These are phyloP conservation scores for Phytophthora palmivora DNA, from an alignment of 352 stramenopile species.

Conservation along the genomic window DNA sequence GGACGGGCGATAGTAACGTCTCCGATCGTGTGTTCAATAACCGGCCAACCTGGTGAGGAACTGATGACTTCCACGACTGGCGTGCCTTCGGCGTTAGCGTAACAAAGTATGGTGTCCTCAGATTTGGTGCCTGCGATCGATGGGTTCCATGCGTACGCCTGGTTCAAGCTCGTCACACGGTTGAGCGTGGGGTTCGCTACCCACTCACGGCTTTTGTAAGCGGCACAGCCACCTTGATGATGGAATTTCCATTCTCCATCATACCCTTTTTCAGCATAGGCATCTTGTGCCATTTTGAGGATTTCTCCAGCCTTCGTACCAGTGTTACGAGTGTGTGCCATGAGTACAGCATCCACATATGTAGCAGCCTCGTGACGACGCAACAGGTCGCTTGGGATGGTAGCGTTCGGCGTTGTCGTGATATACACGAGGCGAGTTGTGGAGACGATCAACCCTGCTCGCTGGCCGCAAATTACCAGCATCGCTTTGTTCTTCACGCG, in stretches of 20 bases:
- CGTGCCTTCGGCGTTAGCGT: constrained; percentile 26
- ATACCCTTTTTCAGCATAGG: constrained; percentile 65
- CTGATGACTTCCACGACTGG: constrained; percentile 65
- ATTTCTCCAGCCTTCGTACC: constrained; percentile 50
- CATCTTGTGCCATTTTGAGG: constrained; percentile 61
- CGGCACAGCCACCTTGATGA: constrained; percentile 70
- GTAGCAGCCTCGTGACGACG: constrained; percentile 69
- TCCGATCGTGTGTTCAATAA: constrained; percentile 59
- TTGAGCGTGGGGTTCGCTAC: constrained; percentile 58
- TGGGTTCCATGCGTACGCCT: constrained; percentile 79
- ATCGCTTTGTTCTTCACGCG: constrained; percentile 76
- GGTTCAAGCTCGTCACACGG: constrained; percentile 47
- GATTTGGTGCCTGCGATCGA: constrained; percentile 78
- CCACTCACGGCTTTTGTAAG: constrained; percentile 80
- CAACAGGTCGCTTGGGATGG: constrained; percentile 51
- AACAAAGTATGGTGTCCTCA: constrained; percentile 71
- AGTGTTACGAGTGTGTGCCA: constrained; percentile 45
- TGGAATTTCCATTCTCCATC: constrained; percentile 68
- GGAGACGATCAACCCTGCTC: constrained; percentile 68
- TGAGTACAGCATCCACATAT: constrained; percentile 70
- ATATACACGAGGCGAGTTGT: constrained; percentile 76
- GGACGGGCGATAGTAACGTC: constrained; percentile 56
- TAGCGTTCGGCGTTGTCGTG: constrained; percentile 42
- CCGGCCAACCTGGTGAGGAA: constrained; percentile 54
- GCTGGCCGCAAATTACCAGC: constrained; percentile 77